These are phyloP conservation scores for Cystofilobasidium capitatum DNA, from an alignment of 768 basidiomycete species.

Conservation along the genomic window DNA sequence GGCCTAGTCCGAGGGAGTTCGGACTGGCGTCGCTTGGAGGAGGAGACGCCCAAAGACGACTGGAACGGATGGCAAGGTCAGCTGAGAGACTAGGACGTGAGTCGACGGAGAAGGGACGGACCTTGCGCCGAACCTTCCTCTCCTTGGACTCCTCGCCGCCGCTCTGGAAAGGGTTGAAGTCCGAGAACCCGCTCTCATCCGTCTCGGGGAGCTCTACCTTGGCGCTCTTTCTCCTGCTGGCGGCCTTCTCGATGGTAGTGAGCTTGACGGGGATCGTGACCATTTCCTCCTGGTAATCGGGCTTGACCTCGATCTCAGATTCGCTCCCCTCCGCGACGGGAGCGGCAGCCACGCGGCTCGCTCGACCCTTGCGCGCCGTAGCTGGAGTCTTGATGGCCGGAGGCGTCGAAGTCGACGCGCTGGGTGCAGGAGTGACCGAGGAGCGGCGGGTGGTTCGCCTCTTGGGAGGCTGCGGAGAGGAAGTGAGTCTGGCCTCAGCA, in stretches of 20 bases:
- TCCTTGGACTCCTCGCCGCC: constrained; percentile 20
- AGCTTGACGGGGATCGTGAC: background rate
- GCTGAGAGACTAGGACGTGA: background rate
- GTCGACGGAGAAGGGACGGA: background rate
- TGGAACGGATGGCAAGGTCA: background rate
- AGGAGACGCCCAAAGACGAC: constrained; percentile 19
- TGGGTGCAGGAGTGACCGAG: constrained; percentile 2
- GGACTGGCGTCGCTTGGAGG: constrained; percentile 20
- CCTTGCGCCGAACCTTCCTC: constrained; percentile 25
- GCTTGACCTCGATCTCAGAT: constrained; percentile 4
- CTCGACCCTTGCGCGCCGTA: constrained; percentile 6
- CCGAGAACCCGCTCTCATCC: constrained; percentile 24
- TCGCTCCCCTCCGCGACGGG: constrained; percentile 17
- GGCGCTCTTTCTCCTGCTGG: background rate
- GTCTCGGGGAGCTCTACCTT: constrained; percentile 17
- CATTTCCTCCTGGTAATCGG: background rate
- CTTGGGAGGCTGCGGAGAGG: constrained; percentile 1
- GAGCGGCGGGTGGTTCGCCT: constrained; percentile 10
- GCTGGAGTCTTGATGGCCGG: background rate
- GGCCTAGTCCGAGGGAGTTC: constrained; percentile 13
- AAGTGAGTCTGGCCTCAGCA: no score
- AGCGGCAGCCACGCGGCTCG: background rate
- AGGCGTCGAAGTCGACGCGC: background rate
- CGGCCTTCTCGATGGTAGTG: no score
- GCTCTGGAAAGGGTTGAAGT: constrained; percentile 28